A percentile compares a stretch with the other conserved stretches of the same genome.
Conservation (phyloP, 2,329 filamentous ascomycete genomes). For the Alternaria solani region DNA sequence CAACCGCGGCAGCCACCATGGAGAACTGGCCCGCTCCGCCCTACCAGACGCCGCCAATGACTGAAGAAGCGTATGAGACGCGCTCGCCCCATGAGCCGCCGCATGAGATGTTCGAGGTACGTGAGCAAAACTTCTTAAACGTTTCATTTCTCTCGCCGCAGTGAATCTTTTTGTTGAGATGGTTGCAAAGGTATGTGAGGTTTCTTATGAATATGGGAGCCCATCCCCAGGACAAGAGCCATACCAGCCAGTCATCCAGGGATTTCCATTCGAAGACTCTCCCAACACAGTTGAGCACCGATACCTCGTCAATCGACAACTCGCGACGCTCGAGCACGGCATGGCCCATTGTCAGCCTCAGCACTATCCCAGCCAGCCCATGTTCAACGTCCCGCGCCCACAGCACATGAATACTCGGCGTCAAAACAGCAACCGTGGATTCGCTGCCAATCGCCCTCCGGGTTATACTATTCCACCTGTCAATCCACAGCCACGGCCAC, state of each 20-base stretch:
- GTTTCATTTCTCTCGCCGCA: no score
- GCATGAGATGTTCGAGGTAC: not conserved
- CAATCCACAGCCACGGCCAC: not conserved
- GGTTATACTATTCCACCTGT: not conserved
- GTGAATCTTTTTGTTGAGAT: no score
- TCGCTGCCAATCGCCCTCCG: not conserved
- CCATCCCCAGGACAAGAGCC: not conserved
- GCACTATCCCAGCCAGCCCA: not conserved
- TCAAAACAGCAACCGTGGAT: not conserved
- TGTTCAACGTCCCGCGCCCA: not conserved
- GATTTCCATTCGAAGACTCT: not conserved
- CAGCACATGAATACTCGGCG: not conserved
- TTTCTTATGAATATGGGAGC: not conserved
- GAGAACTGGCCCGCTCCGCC: not conserved
- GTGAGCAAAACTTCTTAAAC: not conserved
- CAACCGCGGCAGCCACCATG: not conserved
- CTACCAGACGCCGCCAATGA: not conserved
- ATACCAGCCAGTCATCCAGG: not conserved
- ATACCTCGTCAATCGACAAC: slow-evolving; percentile 6
- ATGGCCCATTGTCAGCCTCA: not conserved
- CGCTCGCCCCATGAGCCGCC: not conserved
- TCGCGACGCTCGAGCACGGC: not conserved
- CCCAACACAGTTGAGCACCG: slow-evolving; percentile 3
- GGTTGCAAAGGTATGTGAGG: not conserved
- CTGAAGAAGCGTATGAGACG: not conserved